Percentiles rank a stretch among this genome's conserved stretches.
These are phyloP conservation scores for Aphanomyces stellatus DNA, from an alignment of 352 stramenopile genomes.

Conservation along the genomic window DNA sequence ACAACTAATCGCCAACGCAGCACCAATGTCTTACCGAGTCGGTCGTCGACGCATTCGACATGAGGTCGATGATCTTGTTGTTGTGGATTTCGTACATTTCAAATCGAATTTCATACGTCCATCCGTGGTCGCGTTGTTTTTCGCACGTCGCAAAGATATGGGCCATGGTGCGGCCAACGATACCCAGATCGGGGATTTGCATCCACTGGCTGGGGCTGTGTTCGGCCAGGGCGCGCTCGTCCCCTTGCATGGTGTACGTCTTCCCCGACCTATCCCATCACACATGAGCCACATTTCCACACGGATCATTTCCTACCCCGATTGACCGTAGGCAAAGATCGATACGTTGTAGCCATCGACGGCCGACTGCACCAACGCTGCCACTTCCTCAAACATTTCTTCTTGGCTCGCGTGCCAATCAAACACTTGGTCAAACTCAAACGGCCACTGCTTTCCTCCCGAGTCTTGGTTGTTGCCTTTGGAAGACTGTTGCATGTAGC, in stretches of 20 bases:
- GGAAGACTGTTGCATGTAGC: constrained; percentile 30
- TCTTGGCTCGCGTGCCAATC: constrained; percentile 88
- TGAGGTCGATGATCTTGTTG: constrained; percentile 91
- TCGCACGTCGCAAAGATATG: constrained; percentile 68
- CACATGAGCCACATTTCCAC: not conserved
- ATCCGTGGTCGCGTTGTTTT: constrained; percentile 52
- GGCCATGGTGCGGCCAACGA: constrained; percentile 65
- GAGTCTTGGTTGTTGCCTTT: constrained; percentile 26
- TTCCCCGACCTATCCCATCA: constrained; percentile 55
- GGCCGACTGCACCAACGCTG: constrained; percentile 89
- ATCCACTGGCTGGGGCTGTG: constrained; percentile 29
- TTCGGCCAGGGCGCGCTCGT: constrained; percentile 29
- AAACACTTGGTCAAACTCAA: constrained; percentile 98
- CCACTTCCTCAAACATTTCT: constrained; percentile 95
- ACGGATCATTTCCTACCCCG: constrained; percentile 32
- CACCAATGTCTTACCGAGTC: not conserved
- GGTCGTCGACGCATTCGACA: constrained; percentile 54
- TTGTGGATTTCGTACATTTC: constrained; percentile 98
- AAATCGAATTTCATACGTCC: constrained; percentile 58
- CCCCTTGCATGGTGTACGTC: constrained; percentile 84
- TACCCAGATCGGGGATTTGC: constrained; percentile 54
- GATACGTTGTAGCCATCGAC: constrained; percentile 95
- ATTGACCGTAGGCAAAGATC: constrained; percentile 91
- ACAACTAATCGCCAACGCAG: not conserved
- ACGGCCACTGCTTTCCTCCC: constrained; percentile 82